phyloP scores from a whole-genome alignment of 441 rosid genomes.

The Pelargonium citronellum region DNA sequence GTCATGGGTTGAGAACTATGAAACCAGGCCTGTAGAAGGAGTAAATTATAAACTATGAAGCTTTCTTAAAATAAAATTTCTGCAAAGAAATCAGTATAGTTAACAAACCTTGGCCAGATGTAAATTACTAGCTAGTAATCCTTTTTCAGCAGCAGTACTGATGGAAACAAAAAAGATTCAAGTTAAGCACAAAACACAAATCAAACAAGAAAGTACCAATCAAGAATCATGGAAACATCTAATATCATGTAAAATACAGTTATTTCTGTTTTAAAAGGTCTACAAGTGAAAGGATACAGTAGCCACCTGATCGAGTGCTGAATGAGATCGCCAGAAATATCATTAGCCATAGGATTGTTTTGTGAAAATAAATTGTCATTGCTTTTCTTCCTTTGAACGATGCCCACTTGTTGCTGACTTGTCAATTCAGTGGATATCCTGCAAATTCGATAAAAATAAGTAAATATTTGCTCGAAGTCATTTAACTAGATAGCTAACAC shows the following conservation, averaged over 20 bases:
- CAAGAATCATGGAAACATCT: not conserved
- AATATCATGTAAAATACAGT: not conserved
- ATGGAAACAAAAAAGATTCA: not conserved
- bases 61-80: slow-evolving; percentile 14
- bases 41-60: slow-evolving; percentile 4
- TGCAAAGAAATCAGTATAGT: not conserved
- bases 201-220: not conserved
- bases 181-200: slow-evolving; percentile 5
- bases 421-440: slow-evolving; percentile 53
- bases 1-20: slow-evolving; percentile 70
- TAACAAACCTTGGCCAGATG: slow-evolving; percentile 54
- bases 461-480: not conserved
- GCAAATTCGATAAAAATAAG: slow-evolving; percentile 15
- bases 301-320: slow-evolving; percentile 42
- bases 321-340: slow-evolving; percentile 28
- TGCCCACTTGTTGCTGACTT: slow-evolving; percentile 36
- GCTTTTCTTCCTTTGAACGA: slow-evolving; percentile 39
- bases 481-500: not conserved
- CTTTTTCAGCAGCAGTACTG: slow-evolving; percentile 44
- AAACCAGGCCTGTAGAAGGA: slow-evolving; percentile 59
- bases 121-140: slow-evolving; percentile 42
- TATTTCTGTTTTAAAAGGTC: too few relatives aligned
- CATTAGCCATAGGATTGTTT: slow-evolving; percentile 26
- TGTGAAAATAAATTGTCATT: slow-evolving; percentile 34
- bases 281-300: not conserved